Conservation (phyloP, 2,329 filamentous ascomycete genomes). For the Colletotrichum kahawae region DNA sequence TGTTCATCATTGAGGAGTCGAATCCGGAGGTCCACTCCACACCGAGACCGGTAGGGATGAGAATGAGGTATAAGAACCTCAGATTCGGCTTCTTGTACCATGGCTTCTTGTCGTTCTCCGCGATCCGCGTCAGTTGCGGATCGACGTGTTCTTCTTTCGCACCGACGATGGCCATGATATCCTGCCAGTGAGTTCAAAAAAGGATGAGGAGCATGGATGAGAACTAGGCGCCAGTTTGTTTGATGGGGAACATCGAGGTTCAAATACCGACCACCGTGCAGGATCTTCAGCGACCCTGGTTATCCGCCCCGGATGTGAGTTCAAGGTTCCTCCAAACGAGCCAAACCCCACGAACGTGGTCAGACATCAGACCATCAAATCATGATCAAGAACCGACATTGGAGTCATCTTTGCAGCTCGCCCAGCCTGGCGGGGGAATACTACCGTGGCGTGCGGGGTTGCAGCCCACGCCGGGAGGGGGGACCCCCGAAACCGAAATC, state of each 20-base stretch:
- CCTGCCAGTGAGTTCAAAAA: neutral
- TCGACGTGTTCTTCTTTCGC: slow-evolving; percentile 38
- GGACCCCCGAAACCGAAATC: slow-evolving; percentile 1
- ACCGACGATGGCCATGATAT: slow-evolving; percentile 36
- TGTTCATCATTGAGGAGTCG: slow-evolving; percentile 50
- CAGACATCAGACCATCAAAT: neutral
- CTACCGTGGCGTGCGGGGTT: slow-evolving; percentile 5
- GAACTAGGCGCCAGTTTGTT: neutral
- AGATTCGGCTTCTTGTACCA: slow-evolving; percentile 48
- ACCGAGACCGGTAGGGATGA: slow-evolving; percentile 44
- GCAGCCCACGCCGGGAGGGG: neutral
- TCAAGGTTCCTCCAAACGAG: neutral
- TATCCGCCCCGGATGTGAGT: neutral
- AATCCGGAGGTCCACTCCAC: slow-evolving; percentile 50
- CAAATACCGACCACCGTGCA: neutral
- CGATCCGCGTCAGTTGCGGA: slow-evolving; percentile 38
- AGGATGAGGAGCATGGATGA: neutral
- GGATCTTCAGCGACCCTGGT: neutral
- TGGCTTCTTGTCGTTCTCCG: slow-evolving; percentile 35
- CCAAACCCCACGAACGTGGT: neutral
- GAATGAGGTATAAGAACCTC: slow-evolving; percentile 41
- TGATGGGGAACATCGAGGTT: neutral
- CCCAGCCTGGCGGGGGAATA: neutral
- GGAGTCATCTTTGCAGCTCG: neutral
- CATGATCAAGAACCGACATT: neutral